These are phyloP conservation scores for Coniochaeta hoffmannii DNA, from an alignment of 2,329 filamentous ascomycete species.

Conservation along the genomic window DNA sequence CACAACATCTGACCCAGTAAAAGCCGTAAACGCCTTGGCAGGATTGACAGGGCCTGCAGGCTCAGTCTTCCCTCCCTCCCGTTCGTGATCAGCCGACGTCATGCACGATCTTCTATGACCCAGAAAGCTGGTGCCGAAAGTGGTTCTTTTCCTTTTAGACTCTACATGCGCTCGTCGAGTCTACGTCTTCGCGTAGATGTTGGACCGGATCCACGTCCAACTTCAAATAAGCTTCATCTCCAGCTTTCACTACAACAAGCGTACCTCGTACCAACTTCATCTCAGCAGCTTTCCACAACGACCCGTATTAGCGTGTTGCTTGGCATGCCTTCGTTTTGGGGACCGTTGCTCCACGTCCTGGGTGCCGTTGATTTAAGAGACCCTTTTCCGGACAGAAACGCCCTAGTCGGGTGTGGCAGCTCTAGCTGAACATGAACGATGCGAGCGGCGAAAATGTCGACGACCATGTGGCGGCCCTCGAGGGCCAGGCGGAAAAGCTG, in stretches of 20 bases:
- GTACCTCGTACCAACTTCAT: no score
- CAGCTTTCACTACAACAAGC: not conserved
- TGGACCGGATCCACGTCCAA: not conserved
- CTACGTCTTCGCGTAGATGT: no score
- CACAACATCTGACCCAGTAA: not conserved
- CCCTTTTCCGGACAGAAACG: not conserved
- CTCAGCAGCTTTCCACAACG: no score
- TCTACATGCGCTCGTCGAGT: no score
- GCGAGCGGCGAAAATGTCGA: constrained; percentile 18
- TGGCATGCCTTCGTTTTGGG: not conserved
- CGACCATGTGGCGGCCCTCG: constrained; percentile 12
- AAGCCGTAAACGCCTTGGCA: not conserved
- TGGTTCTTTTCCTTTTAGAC: not conserved
- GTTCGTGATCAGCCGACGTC: not conserved
- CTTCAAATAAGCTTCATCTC: not conserved
- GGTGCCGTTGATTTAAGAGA: not conserved
- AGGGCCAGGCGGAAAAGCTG: constrained; percentile 22
- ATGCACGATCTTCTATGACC: not conserved
- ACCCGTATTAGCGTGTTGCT: not conserved
- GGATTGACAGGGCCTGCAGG: not conserved
- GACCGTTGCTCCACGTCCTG: not conserved
- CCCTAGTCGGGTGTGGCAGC: not conserved
- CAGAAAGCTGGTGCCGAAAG: not conserved
- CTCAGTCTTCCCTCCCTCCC: not conserved
- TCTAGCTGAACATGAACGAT: constrained; percentile 18